Evolutionary conservation across 345 rosid genomes (phyloP).

Genomic region (Moringa oleifera): DNA sequence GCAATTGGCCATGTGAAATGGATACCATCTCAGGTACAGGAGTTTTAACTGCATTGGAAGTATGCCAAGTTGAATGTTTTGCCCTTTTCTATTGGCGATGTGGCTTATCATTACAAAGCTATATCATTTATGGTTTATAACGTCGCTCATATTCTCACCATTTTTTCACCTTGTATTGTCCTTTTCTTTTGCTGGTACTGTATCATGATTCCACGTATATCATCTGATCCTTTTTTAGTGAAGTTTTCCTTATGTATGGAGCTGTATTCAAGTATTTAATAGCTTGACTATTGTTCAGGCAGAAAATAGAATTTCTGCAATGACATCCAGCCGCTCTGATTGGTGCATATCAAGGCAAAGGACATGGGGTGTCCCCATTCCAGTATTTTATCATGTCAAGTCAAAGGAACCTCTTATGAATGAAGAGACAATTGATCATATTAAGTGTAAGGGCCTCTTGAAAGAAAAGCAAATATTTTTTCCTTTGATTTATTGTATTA

Average conservation of each 20-base stretch:
- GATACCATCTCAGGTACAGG: slow-evolving; percentile 84
- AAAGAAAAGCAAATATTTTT: slow-evolving; percentile 4
- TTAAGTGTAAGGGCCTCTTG: slow-evolving; percentile 55
- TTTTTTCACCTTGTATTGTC: slow-evolving; percentile 10
- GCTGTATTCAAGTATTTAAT: slow-evolving; percentile 14
- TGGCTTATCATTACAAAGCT: not conserved
- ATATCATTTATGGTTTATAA: not conserved
- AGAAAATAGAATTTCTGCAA: slow-evolving; percentile 81
- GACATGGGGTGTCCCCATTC: slow-evolving; percentile 97
- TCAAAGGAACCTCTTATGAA: slow-evolving; percentile 89
- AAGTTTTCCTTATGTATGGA: not conserved
- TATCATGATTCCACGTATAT: not conserved
- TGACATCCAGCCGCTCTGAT: slow-evolving; percentile 91
- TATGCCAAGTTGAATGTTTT: not conserved
- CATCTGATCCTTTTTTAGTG: not conserved
- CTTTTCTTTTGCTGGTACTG: not conserved
- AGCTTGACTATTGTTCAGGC: slow-evolving; percentile 38
- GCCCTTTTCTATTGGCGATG: not conserved
- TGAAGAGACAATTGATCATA: slow-evolving; percentile 74
- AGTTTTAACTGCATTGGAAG: not conserved
- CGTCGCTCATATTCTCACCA: not conserved
- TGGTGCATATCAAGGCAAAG: slow-evolving; percentile 99
- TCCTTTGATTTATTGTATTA: not conserved
- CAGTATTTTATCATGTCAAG: slow-evolving; percentile 72
- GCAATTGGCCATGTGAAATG: slow-evolving; percentile 81